These are phyloP conservation scores for Litsea cubeba DNA, from an alignment of 164 flowering plant species.

Conservation along the genomic window DNA sequence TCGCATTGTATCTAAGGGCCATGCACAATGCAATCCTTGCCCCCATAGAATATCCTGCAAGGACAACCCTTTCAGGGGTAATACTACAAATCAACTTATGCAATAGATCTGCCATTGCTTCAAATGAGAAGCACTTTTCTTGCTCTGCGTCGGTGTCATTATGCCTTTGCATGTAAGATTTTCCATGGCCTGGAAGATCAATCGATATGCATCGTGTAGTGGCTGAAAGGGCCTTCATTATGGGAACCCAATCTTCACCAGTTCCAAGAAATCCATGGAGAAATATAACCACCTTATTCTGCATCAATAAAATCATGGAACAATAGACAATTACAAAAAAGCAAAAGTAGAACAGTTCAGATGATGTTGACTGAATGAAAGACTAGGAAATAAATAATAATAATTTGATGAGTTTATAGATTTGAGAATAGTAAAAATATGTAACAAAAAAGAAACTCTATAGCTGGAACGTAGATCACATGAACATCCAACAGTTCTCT, in stretches of 20 bases:
- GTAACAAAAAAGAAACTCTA: no score
- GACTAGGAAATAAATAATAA: no score
- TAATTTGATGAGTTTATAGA: no score
- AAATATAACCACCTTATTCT: conserved; percentile 55
- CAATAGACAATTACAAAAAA: background rate
- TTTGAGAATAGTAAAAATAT: no score
- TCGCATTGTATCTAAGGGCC: conserved; percentile 53
- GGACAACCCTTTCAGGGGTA: conserved; percentile 46
- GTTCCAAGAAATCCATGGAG: conserved; percentile 93
- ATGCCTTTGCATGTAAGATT: conserved; percentile 32
- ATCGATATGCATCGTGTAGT: conserved; percentile 76
- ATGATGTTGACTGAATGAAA: background rate
- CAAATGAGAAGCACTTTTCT: conserved; percentile 45
- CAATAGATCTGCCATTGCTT: conserved; percentile 45
- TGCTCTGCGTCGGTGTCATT: conserved; percentile 8
- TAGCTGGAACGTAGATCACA: no score
- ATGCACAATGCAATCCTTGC: conserved; percentile 81
- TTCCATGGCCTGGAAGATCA: conserved; percentile 97
- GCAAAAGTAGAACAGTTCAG: background rate
- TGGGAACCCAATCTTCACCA: conserved; percentile 79
- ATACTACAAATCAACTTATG: conserved; percentile 35
- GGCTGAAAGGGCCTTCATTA: conserved; percentile 76
- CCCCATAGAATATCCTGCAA: conserved; percentile 96
- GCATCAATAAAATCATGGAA: conserved; percentile 21
- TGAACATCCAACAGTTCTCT: no score